Evolutionary conservation across 1,139 yeast species (phyloP), one percentile per base, ranked within the genome.

Genomic region (Diutina rugosa): DNA sequence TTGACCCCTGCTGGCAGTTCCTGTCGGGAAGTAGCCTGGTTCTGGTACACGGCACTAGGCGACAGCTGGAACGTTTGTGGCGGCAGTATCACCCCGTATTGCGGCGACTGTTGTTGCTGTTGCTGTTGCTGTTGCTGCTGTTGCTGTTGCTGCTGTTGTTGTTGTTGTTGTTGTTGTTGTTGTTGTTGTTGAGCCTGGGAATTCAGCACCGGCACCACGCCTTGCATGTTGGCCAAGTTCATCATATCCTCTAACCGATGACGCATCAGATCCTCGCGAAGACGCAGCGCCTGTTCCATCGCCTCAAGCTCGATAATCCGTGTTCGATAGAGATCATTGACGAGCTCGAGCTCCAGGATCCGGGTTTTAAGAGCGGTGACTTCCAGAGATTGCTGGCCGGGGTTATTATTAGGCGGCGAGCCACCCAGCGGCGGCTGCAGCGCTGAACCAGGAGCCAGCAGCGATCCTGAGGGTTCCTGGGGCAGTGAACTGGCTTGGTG

Each of bases 281-380:
- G 70, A 61, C 82, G 74, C 0, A 82, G 77, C 29, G 84, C 84
- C 56, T 75, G 76, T 64, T 87, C 93, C 72, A 80, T 72, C 32
- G 82, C 81, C 67, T 91, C 97, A 60, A 91, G 74, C 66, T 91
- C 97, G 70, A 80, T 75, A 56, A 91, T 88, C 62, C 96, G 80
- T 4, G 93, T 81, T 62, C 89, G 79, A 72, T 88, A 87, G 60
- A 91, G 74, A 65, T 90, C 97, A 64, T 90, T 90, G 48, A 91
- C 96, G 54, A 91, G 75, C 67, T 91, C 97, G 58, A 91, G 76
- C 67, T 91, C 98, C n/a, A 89, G 82, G 28, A 90, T 88, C 58
- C 95, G 76, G 0, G 96, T 87, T 60, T 82, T 80, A 59, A 90
- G 72, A 52, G 76, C 72, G 21, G 82, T 81, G 26, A 77, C 70